Base-by-base conservation (phyloP, 2,329 filamentous ascomycete species). In the Fusarium foetens region DNA sequence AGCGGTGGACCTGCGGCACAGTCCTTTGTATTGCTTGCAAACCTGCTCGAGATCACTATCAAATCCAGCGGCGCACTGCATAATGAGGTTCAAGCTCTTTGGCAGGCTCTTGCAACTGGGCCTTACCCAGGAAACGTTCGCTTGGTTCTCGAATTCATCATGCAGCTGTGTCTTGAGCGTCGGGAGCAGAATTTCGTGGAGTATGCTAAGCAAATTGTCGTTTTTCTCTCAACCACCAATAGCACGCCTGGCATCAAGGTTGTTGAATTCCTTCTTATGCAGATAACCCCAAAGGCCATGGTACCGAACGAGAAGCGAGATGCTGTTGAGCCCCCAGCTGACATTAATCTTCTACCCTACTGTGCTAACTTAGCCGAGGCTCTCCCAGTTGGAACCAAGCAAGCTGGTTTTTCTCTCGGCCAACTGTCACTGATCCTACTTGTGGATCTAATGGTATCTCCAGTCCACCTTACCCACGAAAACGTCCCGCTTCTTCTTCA, bases 161-260 rank as follows among this genome's bases (percentile, higher is more conserved):
- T 99, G 81, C 91, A 91, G 33, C 88, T 98, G 8, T 99, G 96
- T 75, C 85, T 99, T 16, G 96, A 99, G 77, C 91, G 95, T 36
- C 91, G 95, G 53, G 97, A 99, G 80, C 96, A 99, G 77, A 98
- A 98, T 76, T 99, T 98, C 80, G 95, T 99, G 61, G 94, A 98
- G 75, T 97, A 97, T 79, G 95, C 95, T 9, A 99, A 98, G 83
- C 96, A 99, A 81, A 96, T 99, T 58, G 94, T 98, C 21, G 97
- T 99, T 1, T 98, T 98, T 80, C 82, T 99, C 9, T 97, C 96
- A 0, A 96, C 94, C 72, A 97, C 88, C 1, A 87, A 85, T 70
- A 88, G 84, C 88, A 78, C 92, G 82, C 79, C 95, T 4, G 95
- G 95, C 1, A 92, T 93, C 52, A 97, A 97, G 77, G 95, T 99